Percentiles rank a stretch among this genome's conserved stretches.
Conservation (phyloP, 495 filamentous ascomycete species). For the Gamarada debralockiae region DNA sequence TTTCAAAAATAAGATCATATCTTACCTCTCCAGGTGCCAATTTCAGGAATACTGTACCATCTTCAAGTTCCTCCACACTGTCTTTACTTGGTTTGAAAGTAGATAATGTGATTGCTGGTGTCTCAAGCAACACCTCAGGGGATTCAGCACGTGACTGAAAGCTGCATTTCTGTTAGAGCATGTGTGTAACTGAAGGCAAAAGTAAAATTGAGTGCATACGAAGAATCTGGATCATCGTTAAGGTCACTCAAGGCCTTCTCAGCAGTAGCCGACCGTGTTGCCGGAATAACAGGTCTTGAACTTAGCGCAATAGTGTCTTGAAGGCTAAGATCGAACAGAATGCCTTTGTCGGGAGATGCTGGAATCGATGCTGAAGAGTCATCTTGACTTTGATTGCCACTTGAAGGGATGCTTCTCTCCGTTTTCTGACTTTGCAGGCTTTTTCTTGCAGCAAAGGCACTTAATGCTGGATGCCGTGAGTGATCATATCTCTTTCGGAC, state of each 20-base stretch:
- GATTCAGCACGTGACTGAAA: conserved; percentile 18
- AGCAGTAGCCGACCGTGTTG: background rate
- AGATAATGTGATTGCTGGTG: conserved; percentile 30
- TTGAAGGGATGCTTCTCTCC: background rate
- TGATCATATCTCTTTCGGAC: background rate
- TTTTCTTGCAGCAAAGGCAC: conserved; percentile 47
- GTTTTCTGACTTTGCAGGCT: conserved; percentile 24
- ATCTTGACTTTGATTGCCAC: background rate
- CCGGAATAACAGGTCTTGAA: background rate
- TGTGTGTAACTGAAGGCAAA: no score
- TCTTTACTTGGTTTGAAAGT: conserved; percentile 39
- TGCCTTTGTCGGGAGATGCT: background rate
- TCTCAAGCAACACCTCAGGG: conserved; percentile 8
- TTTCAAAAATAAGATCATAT: background rate
- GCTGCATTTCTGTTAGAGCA: conserved; percentile 15
- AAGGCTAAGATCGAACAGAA: background rate
- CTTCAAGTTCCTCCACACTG: conserved; percentile 34
- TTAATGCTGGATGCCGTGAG: conserved; percentile 32
- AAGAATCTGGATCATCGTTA: background rate
- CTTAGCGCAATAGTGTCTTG: background rate
- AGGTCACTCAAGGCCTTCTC: background rate
- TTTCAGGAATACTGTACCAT: conserved; percentile 33
- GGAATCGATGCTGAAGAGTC: background rate
- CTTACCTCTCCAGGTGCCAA: conserved; percentile 44
- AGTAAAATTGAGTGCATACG: conserved; percentile 7